Evolutionary conservation across 148 eudicot species (phyloP).

Genomic region (Fagopyrum homotropicum): DNA sequence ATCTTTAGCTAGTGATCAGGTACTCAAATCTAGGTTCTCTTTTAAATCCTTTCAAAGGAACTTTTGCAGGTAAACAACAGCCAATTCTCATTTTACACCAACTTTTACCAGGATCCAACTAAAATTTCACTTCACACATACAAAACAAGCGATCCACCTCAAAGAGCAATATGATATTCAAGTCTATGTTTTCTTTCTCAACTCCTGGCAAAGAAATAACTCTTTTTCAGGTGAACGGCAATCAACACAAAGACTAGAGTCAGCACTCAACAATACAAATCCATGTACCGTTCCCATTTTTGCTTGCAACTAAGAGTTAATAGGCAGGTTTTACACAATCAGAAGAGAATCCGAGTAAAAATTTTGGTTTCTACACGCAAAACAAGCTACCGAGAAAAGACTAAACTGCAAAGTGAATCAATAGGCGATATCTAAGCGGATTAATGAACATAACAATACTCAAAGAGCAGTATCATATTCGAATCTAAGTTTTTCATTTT

Average conservation of each 20-base stretch:
- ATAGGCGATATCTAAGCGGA: constrained; percentile 29
- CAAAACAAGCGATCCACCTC: too few relatives aligned
- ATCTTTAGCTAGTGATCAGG: background rate
- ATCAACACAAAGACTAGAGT: background rate
- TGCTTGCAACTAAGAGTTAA: background rate
- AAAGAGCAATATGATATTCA: background rate
- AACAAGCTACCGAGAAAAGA: background rate
- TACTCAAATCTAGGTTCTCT: background rate
- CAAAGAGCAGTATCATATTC: too few relatives aligned
- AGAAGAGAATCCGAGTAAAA: background rate
- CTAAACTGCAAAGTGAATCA: background rate
- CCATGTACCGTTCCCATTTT: background rate
- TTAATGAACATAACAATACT: too few relatives aligned
- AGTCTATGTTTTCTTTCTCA: background rate
- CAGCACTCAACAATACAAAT: background rate
- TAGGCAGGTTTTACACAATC: background rate
- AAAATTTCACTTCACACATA: too few relatives aligned
- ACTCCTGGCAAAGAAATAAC: background rate
- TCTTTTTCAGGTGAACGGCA: background rate
- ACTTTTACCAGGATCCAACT: too few relatives aligned
- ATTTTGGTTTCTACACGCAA: background rate
- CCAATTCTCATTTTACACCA: too few relatives aligned
- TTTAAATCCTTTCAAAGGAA: too few relatives aligned
- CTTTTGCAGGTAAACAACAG: too few relatives aligned
- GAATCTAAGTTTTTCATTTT: too few relatives aligned